Evolutionary conservation across 1,139 yeast species (phyloP).

Genomic region (Taphrina betulina): DNA sequence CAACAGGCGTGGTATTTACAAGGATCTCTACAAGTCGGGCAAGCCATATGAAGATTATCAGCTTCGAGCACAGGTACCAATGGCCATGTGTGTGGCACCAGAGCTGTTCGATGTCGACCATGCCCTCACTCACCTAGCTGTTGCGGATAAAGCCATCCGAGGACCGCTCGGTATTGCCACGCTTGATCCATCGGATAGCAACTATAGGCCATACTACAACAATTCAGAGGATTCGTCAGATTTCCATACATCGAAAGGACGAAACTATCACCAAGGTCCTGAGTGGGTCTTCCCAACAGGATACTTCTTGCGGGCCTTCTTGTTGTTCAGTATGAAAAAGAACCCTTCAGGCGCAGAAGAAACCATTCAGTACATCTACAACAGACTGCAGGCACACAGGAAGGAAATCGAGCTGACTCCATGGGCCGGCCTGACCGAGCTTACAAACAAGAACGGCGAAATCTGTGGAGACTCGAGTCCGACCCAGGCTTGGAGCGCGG

Average conservation of each 20-base stretch:
- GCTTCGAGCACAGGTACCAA: conserved; percentile 84
- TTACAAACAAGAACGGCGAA: conserved; percentile 84
- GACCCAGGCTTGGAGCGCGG: conserved; percentile 94
- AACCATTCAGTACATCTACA: conserved; percentile 49
- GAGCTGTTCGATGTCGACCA: conserved; percentile 68
- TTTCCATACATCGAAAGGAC: conserved; percentile 90
- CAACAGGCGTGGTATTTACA: conserved; percentile 90
- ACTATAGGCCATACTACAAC: conserved; percentile 83
- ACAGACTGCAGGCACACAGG: conserved; percentile 63
- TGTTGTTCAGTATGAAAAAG: conserved; percentile 52
- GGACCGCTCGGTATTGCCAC: conserved; percentile 94
- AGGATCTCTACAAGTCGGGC: conserved; percentile 76
- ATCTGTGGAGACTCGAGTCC: conserved; percentile 85
- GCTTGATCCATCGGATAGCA: conserved; percentile 85
- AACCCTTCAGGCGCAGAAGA: conserved; percentile 39
- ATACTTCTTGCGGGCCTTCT: conserved; percentile 75
- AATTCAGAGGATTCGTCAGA: conserved; percentile 79
- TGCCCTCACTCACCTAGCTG: conserved; percentile 62
- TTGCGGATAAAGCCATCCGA: conserved; percentile 71
- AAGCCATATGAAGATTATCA: conserved; percentile 93
- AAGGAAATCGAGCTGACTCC: conserved; percentile 68
- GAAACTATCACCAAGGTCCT: conserved; percentile 98
- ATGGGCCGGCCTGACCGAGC: conserved; percentile 93
- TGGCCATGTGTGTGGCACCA: conserved; percentile 92
- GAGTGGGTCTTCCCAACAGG: conserved; percentile 97